These are phyloP conservation scores for Acanthamoeba healyi DNA, from an alignment of 208 protist genomes.

Conservation along the genomic window DNA sequence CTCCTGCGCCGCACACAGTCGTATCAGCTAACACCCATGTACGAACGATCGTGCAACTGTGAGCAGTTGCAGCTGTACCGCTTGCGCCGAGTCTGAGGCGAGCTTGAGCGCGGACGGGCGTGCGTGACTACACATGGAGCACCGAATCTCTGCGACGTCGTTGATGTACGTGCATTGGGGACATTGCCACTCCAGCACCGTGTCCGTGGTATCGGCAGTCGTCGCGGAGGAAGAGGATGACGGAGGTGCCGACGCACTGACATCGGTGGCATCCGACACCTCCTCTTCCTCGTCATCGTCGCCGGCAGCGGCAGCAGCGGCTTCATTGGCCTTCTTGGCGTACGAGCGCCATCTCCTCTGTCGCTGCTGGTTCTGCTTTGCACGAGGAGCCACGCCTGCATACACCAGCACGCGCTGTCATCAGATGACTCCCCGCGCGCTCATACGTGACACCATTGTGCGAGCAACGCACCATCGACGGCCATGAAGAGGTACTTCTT, in stretches of 20 bases:
- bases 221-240: not conserved
- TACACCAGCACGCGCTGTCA: too few species aligned
- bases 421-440: too few species aligned
- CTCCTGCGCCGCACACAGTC: not conserved
- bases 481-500: constrained; percentile 97
- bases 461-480: constrained; percentile 95
- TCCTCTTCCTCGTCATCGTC: not conserved
- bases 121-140: not conserved
- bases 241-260: not conserved
- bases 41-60: too few species aligned
- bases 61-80: too few species aligned
- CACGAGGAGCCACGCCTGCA: constrained; percentile 96
- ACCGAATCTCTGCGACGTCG: not conserved
- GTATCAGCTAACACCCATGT: not conserved
- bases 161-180: not conserved
- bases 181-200: not conserved
- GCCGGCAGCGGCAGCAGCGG: not conserved
- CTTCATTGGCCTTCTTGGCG: constrained; percentile 40
- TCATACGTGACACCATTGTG: too few species aligned
- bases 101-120: not conserved
- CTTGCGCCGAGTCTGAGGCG: too few species aligned
- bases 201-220: not conserved
- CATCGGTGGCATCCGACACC: too few species aligned
- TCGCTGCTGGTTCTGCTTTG: constrained; percentile 99
- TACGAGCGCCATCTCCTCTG: constrained; percentile 95